phyloP scores from a whole-genome alignment of 163 green algal genomes.

The Chlorella variabilis region DNA sequence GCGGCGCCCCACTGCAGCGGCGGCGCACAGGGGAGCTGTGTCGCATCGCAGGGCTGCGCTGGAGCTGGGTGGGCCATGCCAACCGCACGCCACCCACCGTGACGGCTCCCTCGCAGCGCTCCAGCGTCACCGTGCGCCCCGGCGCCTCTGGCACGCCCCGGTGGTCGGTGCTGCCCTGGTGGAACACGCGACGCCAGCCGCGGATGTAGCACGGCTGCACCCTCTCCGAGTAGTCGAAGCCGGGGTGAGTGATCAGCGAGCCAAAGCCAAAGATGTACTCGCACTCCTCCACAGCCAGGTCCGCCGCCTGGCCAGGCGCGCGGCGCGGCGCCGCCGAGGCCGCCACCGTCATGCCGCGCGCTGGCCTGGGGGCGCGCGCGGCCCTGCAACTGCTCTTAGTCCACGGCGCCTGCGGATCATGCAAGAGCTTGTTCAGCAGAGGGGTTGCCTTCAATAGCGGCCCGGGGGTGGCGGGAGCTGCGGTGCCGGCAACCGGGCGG shows the following conservation, averaged over 20 bases:
- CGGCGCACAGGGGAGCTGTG: not conserved
- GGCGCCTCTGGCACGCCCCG: conserved; percentile 61
- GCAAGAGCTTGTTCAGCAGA: too few species aligned
- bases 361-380: not conserved
- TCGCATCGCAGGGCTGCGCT: not conserved
- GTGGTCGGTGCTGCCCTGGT: conserved; percentile 75
- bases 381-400: not conserved
- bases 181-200: conserved; percentile 65
- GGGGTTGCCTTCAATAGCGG: too few species aligned
- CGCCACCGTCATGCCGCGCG: not conserved
- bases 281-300: not conserved
- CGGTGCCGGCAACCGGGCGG: too few species aligned
- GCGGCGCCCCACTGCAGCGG: conserved; percentile 69
- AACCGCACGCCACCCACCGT: conserved; percentile 44
- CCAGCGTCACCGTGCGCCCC: conserved; percentile 68
- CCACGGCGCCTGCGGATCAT: too few species aligned
- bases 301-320: too few species aligned
- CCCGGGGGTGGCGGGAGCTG: too few species aligned
- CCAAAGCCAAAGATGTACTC: conserved; percentile 61
- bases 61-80: not conserved
- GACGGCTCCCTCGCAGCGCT: conserved; percentile 27
- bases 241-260: conserved; percentile 43
- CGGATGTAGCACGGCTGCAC: conserved; percentile 59
- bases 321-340: too few species aligned
- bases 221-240: conserved; percentile 47